Percentiles rank a stretch among this genome's conserved stretches.
Evolutionary conservation across 2,329 filamentous ascomycete genomes (phyloP).

Genomic region (Mariannaea elegans): DNA sequence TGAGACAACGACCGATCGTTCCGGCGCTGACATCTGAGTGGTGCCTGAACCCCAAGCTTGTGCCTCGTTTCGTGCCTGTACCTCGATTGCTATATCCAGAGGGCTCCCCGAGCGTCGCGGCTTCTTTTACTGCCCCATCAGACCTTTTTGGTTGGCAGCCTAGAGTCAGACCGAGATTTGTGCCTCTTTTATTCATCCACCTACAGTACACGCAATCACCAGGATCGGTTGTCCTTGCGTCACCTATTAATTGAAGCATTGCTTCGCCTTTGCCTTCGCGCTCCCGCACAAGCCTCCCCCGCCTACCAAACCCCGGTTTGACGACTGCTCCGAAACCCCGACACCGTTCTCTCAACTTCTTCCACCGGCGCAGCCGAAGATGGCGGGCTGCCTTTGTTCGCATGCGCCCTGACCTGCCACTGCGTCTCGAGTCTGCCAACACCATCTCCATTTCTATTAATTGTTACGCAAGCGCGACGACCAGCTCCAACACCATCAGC

Average conservation of each 20-base stretch:
- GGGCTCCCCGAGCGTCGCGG: neutral
- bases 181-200: slow-evolving; percentile 15
- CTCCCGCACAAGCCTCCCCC: slow-evolving; percentile 23
- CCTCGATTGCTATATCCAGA: neutral
- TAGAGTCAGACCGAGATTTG: slow-evolving; percentile 15
- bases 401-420: slow-evolving; percentile 38
- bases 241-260: neutral
- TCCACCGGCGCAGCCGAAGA: slow-evolving; percentile 41
- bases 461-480: slow-evolving; percentile 6
- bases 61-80: slow-evolving; percentile 19
- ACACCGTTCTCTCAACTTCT: slow-evolving; percentile 14
- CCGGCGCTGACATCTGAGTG: slow-evolving; percentile 31
- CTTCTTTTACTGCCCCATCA: slow-evolving; percentile 13
- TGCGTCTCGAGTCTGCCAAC: slow-evolving; percentile 23
- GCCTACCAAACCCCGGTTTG: slow-evolving; percentile 13
- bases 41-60: slow-evolving; percentile 23
- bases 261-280: slow-evolving; percentile 22
- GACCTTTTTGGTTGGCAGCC: slow-evolving; percentile 15
- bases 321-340: slow-evolving; percentile 21
- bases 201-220: slow-evolving; percentile 21
- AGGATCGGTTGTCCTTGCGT: neutral
- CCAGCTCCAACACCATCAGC: slow-evolving; percentile 16
- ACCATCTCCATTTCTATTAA: neutral
- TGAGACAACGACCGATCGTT: slow-evolving; percentile 38
- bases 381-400: slow-evolving; percentile 39